These are phyloP conservation scores for Termitomyces sp. DNA, from an alignment of 768 basidiomycete genomes.

Conservation along the genomic window DNA sequence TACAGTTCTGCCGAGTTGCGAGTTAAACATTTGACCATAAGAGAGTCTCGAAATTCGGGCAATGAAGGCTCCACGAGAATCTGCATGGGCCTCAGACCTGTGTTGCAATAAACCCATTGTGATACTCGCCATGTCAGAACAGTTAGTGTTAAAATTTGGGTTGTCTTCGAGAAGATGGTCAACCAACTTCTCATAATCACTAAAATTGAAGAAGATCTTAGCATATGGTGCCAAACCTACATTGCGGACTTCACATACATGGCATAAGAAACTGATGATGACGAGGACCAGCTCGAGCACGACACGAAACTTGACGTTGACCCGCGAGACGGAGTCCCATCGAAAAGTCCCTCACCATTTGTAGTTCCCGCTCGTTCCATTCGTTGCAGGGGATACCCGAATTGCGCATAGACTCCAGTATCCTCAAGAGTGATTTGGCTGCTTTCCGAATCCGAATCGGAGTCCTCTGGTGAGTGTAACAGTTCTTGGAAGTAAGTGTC, in stretches of 20 bases:
- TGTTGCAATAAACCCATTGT: background rate
- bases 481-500: constrained; percentile 16
- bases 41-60: constrained; percentile 21
- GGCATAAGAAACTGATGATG: constrained; percentile 28
- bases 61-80: constrained; percentile 30
- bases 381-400: constrained; percentile 33
- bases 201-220: constrained; percentile 11
- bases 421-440: constrained; percentile 34
- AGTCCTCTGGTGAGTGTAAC: constrained; percentile 21
- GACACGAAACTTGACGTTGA: constrained; percentile 18
- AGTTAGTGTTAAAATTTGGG: constrained; percentile 17
- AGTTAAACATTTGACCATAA: constrained; percentile 40
- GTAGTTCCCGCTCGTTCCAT: constrained; percentile 28
- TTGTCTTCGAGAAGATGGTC: constrained; percentile 26
- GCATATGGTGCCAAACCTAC: background rate
- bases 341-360: constrained; percentile 19
- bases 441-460: constrained; percentile 19
- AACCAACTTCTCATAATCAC: constrained; percentile 30
- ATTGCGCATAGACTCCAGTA: constrained; percentile 16
- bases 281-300: constrained; percentile 25
- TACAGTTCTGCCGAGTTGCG: constrained; percentile 35
- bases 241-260: constrained; percentile 17
- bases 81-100: constrained; percentile 16
- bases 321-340: constrained; percentile 17
- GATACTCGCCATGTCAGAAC: constrained; percentile 20